Percentiles rank a stretch among this genome's conserved stretches.
Conservation (phyloP, 495 filamentous ascomycete species). For the Pseudomonodictys pantanalensis region DNA sequence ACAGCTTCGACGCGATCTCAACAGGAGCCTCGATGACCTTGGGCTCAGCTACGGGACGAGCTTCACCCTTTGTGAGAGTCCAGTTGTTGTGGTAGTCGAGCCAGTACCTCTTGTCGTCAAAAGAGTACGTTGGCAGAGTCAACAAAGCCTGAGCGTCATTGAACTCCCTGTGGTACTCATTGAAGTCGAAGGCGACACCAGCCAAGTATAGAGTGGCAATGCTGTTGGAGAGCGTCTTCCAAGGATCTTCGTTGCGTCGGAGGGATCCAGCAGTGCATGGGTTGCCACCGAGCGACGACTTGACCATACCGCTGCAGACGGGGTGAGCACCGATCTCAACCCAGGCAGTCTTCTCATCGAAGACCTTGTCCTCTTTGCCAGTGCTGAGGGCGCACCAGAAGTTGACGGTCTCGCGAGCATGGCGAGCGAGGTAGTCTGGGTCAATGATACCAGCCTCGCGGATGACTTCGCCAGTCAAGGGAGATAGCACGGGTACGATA, state of each 20-base stretch:
- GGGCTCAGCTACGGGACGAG: conserved; percentile 30
- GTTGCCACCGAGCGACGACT: conserved; percentile 41
- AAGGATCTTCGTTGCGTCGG: conserved; percentile 47
- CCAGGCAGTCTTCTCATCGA: conserved; percentile 47
- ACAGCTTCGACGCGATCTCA: conserved; percentile 38
- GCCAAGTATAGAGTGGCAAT: conserved; percentile 42
- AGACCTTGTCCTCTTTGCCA: conserved; percentile 42
- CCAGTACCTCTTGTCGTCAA: conserved; percentile 54
- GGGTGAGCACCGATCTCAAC: conserved; percentile 47
- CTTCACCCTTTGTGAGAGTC: conserved; percentile 50
- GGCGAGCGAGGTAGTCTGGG: conserved; percentile 44
- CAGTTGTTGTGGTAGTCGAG: conserved; percentile 52
- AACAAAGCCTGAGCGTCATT: conserved; percentile 44
- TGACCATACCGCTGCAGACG: conserved; percentile 45
- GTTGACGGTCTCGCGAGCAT: conserved; percentile 47
- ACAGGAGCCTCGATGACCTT: conserved; percentile 28
- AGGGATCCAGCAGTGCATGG: conserved; percentile 45
- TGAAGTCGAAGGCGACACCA: conserved; percentile 48
- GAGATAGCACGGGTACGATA: conserved; percentile 43
- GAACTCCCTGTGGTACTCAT: conserved; percentile 50
- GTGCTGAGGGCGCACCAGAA: conserved; percentile 43
- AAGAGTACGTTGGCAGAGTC: conserved; percentile 48
- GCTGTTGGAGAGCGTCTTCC: conserved; percentile 46
- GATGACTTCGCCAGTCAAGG: conserved; percentile 45
- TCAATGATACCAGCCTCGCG: conserved; percentile 44